Conservation (phyloP, 2,329 filamentous ascomycete genomes). For the Macrophomina phaseolina region DNA sequence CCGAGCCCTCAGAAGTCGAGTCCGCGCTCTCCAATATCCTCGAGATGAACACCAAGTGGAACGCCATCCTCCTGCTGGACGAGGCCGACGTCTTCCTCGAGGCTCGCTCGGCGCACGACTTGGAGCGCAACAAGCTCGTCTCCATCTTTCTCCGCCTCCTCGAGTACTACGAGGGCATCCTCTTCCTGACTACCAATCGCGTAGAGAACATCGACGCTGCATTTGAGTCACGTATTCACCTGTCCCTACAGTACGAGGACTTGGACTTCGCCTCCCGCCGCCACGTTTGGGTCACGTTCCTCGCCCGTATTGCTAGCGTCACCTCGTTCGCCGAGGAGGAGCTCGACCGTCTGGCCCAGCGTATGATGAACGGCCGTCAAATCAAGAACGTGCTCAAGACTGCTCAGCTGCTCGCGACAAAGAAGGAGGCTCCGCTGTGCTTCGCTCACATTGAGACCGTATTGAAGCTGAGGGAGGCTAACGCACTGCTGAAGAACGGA, state of each 20-base stretch:
- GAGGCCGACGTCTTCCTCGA: slow-evolving; percentile 52
- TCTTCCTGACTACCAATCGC: slow-evolving; percentile 42
- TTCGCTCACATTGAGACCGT: slow-evolving; percentile 31
- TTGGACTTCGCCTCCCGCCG: slow-evolving; percentile 29
- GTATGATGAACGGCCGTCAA: slow-evolving; percentile 32
- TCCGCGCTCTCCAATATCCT: slow-evolving; percentile 52
- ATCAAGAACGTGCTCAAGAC: slow-evolving; percentile 35
- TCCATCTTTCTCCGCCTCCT: slow-evolving; percentile 45
- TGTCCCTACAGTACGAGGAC: slow-evolving; percentile 35
- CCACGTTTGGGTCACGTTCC: slow-evolving; percentile 30
- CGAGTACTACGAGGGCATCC: slow-evolving; percentile 47
- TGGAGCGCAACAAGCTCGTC: slow-evolving; percentile 39
- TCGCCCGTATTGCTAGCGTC: slow-evolving; percentile 12
- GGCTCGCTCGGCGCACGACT: slow-evolving; percentile 36
- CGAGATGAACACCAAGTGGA: slow-evolving; percentile 57
- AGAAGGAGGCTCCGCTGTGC: slow-evolving; percentile 27
- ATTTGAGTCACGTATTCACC: slow-evolving; percentile 38
- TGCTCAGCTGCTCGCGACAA: slow-evolving; percentile 31
- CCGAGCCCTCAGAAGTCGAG: slow-evolving; percentile 51
- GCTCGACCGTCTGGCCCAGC: slow-evolving; percentile 27
- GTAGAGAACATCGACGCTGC: slow-evolving; percentile 39
- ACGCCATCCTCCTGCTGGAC: slow-evolving; percentile 58
- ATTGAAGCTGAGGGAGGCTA: slow-evolving; percentile 28
- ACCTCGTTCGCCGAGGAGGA: slow-evolving; percentile 24
- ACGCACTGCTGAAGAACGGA: slow-evolving; percentile 13